Evolutionary conservation across 1,139 yeast species (phyloP), one percentile per base, ranked within the genome.

Genomic region (Nadsonia commutata): DNA sequence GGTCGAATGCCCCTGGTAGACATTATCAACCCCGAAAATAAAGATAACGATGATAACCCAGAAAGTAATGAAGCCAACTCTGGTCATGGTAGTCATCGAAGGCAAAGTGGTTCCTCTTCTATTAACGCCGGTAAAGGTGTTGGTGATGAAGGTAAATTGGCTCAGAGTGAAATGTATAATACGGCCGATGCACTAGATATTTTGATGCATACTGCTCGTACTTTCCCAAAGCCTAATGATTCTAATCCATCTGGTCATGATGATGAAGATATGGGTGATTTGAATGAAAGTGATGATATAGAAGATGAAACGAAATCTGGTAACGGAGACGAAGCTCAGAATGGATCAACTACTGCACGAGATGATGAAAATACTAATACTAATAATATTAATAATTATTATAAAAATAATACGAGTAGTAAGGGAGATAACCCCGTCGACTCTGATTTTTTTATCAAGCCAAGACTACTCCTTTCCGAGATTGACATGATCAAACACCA

Each of bases 401-500:
- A 37, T 17, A 11, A 27, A 13, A 18, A 18, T 21, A 36, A 18
- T 36, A 18, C 18, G 9, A 22, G 11, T 27, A 16, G 16, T 27
- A 27, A 27, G 9, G 13, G n/a, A 13, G n/a, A 27, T 27, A 27
- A 13, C 4, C 9, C 9, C 5, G 8, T 6, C n/a, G 33, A 27
- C 9, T 9, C 33, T 4, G 33, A 27, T 13, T 27, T 11, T 9
- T 11, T 27, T 13, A 27, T 27, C 4, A 27, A 40, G 11, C 41
- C 44, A 2, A 36, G 39, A 36, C 38, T 40, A 8, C 36, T 38
- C 16, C 61, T 81, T 20, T 63, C 75, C 0, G 78, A 74, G 49
- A 72, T 80, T 41, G 84, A 79, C 42, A 78, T 80, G 51, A 78
- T 84, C 43, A 80, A 79, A 1, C 65, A 65, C n/a, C 55, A 65